Evolutionary conservation across 2,329 filamentous ascomycete genomes (phyloP).

Genomic region (Verticillium longisporum): DNA sequence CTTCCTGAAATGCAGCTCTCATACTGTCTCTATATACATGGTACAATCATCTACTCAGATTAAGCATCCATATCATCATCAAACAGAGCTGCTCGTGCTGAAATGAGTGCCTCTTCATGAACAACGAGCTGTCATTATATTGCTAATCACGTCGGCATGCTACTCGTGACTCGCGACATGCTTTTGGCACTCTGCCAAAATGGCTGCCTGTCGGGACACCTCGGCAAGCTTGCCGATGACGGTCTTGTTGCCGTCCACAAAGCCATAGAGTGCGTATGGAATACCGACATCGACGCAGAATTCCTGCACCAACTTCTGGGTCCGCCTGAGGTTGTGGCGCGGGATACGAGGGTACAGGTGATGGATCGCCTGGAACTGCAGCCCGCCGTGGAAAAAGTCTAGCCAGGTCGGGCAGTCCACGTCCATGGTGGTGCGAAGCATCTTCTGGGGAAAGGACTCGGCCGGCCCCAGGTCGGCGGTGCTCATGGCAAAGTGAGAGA

Average conservation of each 20-base stretch:
- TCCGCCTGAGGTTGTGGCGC: constrained; percentile 70
- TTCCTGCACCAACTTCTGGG: constrained; percentile 69
- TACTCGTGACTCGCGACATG: constrained; percentile 25
- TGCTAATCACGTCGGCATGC: constrained; percentile 10
- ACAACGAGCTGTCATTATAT: background rate
- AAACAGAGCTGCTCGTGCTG: background rate
- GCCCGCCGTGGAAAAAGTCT: constrained; percentile 80
- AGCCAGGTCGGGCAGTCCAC: constrained; percentile 83
- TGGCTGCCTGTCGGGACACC: constrained; percentile 71
- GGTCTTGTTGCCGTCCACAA: constrained; percentile 74
- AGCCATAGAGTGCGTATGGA: constrained; percentile 80
- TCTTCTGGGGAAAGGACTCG: constrained; percentile 84
- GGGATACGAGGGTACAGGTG: constrained; percentile 81
- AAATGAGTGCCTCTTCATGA: background rate
- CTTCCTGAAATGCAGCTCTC: no score
- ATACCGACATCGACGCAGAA: constrained; percentile 80
- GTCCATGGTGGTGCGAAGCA: constrained; percentile 91
- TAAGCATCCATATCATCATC: background rate
- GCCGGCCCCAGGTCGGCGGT: constrained; percentile 76
- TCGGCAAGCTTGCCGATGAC: constrained; percentile 73
- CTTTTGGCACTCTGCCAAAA: constrained; percentile 67
- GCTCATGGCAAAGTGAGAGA: constrained; percentile 92
- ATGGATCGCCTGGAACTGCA: constrained; percentile 87
- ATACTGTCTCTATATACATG: no score
- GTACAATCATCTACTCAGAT: no score